phyloP scores from a whole-genome alignment of 2,329 filamentous ascomycete genomes.

The Trichoderma brevicompactum region DNA sequence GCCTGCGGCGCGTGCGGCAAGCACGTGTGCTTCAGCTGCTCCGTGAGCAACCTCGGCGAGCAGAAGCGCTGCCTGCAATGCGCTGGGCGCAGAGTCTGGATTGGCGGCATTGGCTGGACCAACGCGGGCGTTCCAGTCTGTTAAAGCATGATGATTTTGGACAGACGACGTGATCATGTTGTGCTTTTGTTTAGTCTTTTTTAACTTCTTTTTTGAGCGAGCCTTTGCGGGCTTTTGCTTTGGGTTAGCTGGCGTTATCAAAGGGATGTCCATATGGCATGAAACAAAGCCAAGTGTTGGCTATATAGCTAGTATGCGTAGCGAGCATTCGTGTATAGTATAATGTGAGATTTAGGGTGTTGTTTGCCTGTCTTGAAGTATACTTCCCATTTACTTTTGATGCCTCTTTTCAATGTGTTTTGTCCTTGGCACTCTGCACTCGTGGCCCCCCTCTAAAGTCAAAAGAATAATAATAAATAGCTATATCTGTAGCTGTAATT shows the following conservation, averaged over 20 bases:
- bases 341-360: background rate
- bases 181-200: background rate
- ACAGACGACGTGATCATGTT: background rate
- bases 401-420: background rate
- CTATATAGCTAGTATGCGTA: constrained; percentile 15
- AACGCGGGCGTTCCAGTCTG: constrained; percentile 33
- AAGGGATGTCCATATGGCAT: constrained; percentile 4
- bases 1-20: constrained; percentile 58
- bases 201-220: background rate
- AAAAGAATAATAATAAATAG: constrained; percentile 1
- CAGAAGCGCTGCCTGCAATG: constrained; percentile 59
- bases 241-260: constrained; percentile 17
- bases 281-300: constrained; percentile 1
- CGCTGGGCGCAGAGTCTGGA: constrained; percentile 45
- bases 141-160: constrained; percentile 26
- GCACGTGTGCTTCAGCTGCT: constrained; percentile 63
- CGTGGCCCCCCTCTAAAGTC: background rate
- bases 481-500: constrained; percentile 1
- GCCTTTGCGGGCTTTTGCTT: background rate
- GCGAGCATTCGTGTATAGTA: constrained; percentile 4
- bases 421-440: background rate
- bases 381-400: background rate
- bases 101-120: constrained; percentile 32
- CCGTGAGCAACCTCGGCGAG: constrained; percentile 61
- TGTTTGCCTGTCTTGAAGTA: background rate